These are phyloP conservation scores for Aristolochia fimbriata DNA, from an alignment of 164 flowering plant species.

Conservation along the genomic window DNA sequence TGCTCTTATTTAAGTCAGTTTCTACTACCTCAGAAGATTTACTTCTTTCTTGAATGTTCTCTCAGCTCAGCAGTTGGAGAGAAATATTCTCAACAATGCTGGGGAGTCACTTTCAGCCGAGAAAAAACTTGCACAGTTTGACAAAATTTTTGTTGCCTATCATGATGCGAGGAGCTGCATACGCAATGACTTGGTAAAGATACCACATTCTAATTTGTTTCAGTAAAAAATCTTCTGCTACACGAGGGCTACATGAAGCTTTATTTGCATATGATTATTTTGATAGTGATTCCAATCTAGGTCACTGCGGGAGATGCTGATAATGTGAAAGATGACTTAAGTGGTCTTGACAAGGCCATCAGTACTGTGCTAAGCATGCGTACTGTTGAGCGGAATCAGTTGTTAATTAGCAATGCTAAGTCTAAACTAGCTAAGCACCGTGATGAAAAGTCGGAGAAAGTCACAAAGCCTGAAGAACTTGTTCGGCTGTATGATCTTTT, in stretches of 20 bases:
- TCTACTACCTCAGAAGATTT: too few species aligned
- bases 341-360: constrained; percentile 96
- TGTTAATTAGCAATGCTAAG: constrained; percentile 69
- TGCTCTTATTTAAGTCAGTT: too few species aligned
- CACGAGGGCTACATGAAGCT: too few species aligned
- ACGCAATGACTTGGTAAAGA: constrained; percentile 80
- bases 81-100: constrained; percentile 53
- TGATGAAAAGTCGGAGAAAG: constrained; percentile 74
- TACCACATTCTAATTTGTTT: too few species aligned
- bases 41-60: constrained; percentile 11
- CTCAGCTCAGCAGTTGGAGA: constrained; percentile 97
- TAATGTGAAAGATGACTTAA: constrained; percentile 80
- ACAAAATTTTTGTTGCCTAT: constrained; percentile 86
- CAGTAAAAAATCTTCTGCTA: too few species aligned
- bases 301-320: constrained; percentile 80
- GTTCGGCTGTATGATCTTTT: constrained; percentile 91
- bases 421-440: constrained; percentile 50
- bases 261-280: background rate
- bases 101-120: constrained; percentile 72
- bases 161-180: constrained; percentile 88
- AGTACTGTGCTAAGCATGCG: constrained; percentile 77
- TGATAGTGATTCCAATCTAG: constrained; percentile 28
- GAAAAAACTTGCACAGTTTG: constrained; percentile 65
- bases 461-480: constrained; percentile 90
- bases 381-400: constrained; percentile 84